Base-by-base conservation (phyloP, 352 stramenopile species). In the Globisporangium heterothallicum region DNA sequence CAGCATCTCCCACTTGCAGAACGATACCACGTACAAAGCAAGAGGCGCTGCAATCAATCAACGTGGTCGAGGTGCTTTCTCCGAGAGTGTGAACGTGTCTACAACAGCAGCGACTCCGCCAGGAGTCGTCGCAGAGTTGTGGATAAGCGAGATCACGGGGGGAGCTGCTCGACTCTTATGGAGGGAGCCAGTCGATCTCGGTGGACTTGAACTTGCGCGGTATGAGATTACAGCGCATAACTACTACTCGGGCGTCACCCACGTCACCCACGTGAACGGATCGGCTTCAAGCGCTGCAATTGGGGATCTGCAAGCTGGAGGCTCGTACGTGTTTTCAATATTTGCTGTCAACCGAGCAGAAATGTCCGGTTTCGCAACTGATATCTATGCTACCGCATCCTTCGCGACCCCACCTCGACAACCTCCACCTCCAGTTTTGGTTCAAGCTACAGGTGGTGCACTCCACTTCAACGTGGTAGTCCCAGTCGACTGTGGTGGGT, bases 391-490 rank as follows among this genome's bases (percentile, higher is more conserved):
- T 0, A 46, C 25, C 10, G 84, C 74, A 22, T 13, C 29, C 19
- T 12, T 4, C 8, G 29, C 19, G 13, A 56, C 58, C 4, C 4
- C 18, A 9, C 70, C 75, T 9, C 35, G 32, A 3, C 57, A 43
- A 22, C 60, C 70, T 3, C 68, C 66, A 16, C 34, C 32, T 3
- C 66, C 68, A 10, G 6, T 43, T 5, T 49, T 84, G n/a, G 14
- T 68, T 8, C 55, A 55, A 0, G 66, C 75, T 6, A 84, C 70
- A 5, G 75, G 75, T 30, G 75, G 75, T 14, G 58, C 73, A 6
- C 36, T 84, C 13, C 45, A 70, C 42, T 40, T 86, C 8, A 44
- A 53, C 7, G 32, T 86, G 4, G 4, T 67, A 12, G 61, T 63
- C 16, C 68, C 75, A 18, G 4, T 66, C 3, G 60, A 86, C 21